Conservation (phyloP, 495 filamentous ascomycete genomes). For the Hypoxylon trugodes region DNA sequence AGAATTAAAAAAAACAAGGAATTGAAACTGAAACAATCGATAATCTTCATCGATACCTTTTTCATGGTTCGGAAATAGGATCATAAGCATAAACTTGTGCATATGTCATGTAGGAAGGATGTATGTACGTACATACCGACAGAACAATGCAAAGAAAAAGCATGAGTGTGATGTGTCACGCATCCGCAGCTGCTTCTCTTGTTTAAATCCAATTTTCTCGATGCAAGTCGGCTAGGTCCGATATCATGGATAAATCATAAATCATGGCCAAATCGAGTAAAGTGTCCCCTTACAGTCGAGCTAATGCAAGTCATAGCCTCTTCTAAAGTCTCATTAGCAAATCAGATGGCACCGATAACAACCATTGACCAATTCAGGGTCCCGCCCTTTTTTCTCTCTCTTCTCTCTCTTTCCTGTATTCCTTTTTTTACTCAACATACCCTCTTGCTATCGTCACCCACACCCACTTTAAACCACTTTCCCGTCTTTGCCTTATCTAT, state of each 20-base stretch:
- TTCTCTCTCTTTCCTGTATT: background rate
- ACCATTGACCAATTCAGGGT: slow-evolving; percentile 32
- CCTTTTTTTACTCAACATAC: slow-evolving; percentile 18
- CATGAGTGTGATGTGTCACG: slow-evolving; percentile 7
- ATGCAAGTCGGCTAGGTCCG: slow-evolving; percentile 23
- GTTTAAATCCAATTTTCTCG: slow-evolving; percentile 3
- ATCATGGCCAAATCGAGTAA: slow-evolving; percentile 10
- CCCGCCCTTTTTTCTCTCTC: background rate
- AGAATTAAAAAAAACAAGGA: background rate
- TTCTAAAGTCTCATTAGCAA: slow-evolving; percentile 6
- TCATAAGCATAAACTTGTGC: background rate
- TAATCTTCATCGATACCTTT: background rate
- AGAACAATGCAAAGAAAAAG: background rate
- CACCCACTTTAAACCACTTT: slow-evolving; percentile 34
- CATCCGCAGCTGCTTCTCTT: slow-evolving; percentile 1
- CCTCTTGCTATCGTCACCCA: slow-evolving; percentile 29
- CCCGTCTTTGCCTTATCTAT: slow-evolving; percentile 34
- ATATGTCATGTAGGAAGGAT: background rate
- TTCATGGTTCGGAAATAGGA: too few species aligned
- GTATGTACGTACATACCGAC: background rate
- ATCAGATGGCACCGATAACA: slow-evolving; percentile 33
- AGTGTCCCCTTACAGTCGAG: slow-evolving; percentile 14
- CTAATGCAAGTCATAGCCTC: slow-evolving; percentile 37
- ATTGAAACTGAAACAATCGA: too few species aligned
- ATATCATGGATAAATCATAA: slow-evolving; percentile 9